A percentile compares a stretch with the other conserved stretches of the same genome.
phyloP scores from a whole-genome alignment of 164 flowering plant species.

The Kalanchoe fedtschenkoi region DNA sequence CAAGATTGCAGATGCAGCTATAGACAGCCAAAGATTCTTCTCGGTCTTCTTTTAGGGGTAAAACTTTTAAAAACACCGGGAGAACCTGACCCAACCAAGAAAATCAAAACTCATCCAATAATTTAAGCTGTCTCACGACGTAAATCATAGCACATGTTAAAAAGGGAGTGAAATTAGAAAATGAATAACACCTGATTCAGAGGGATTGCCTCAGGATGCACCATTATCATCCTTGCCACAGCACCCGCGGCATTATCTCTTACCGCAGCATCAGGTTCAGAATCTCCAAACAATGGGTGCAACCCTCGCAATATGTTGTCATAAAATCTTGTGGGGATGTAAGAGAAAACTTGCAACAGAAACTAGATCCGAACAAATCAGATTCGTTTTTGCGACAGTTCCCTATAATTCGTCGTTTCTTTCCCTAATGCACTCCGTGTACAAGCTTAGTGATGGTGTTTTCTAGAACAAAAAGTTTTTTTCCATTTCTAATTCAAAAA shows the following conservation, averaged over 20 bases:
- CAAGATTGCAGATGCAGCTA: constrained; percentile 67
- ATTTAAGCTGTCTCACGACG: not conserved
- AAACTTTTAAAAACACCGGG: constrained; percentile 73
- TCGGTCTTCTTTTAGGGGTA: constrained; percentile 86
- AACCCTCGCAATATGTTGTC: constrained; percentile 60
- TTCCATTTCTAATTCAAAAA: too few species aligned
- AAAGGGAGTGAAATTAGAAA: not conserved
- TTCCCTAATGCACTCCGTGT: too few species aligned
- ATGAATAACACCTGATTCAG: constrained; percentile 55
- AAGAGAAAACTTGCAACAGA: constrained; percentile 3
- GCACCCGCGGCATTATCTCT: constrained; percentile 99
- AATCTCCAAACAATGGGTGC: constrained; percentile 82
- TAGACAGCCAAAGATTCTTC: constrained; percentile 90
- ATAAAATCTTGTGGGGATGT: constrained; percentile 52
- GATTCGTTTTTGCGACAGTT: not conserved
- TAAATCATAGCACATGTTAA: not conserved
- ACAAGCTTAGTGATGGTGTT: too few species aligned
- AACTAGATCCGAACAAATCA: not conserved
- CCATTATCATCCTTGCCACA: constrained; percentile 94
- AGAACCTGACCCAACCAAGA: constrained; percentile 46
- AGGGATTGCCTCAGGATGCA: constrained; percentile 76
- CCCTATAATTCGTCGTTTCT: too few species aligned
- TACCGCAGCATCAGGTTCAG: constrained; percentile 91
- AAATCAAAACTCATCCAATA: not conserved
- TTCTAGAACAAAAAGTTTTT: too few species aligned